Percentiles rank a stretch among this genome's conserved stretches.
These are phyloP conservation scores for Orbilia brochopaga DNA, from an alignment of 2,329 filamentous ascomycete species.

Conservation along the genomic window DNA sequence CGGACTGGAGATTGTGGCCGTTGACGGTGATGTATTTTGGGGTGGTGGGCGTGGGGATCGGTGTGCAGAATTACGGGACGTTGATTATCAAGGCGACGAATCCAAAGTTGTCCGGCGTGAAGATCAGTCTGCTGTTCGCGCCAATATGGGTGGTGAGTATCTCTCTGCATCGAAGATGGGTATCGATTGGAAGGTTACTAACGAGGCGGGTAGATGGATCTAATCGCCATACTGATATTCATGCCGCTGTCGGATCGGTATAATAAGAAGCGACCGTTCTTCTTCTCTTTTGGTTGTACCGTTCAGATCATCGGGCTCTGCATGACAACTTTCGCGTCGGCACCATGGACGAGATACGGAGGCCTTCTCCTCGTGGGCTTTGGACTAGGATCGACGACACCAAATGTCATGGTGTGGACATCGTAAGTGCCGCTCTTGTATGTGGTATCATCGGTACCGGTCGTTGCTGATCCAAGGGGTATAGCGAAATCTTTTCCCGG, in stretches of 20 bases:
- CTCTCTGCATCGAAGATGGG: neutral
- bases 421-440: slow-evolving; percentile 58
- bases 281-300: slow-evolving; percentile 77
- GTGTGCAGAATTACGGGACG: slow-evolving; percentile 84
- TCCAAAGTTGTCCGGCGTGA: slow-evolving; percentile 72
- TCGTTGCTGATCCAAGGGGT: neutral
- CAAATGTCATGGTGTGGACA: slow-evolving; percentile 93
- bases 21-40: slow-evolving; percentile 91
- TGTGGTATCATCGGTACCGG: neutral
- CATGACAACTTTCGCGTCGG: slow-evolving; percentile 74
- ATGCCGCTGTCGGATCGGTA: slow-evolving; percentile 88
- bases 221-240: slow-evolving; percentile 82
- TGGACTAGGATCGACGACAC: slow-evolving; percentile 85
- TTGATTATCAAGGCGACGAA: slow-evolving; percentile 84
- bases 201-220: slow-evolving; percentile 69
- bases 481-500: slow-evolving; percentile 78
- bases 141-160: slow-evolving; percentile 85
- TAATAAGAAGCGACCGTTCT: slow-evolving; percentile 76
- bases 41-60: slow-evolving; percentile 89
- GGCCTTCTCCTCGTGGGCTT: slow-evolving; percentile 90
- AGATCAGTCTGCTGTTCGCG: slow-evolving; percentile 81
- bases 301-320: slow-evolving; percentile 84
- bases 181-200: neutral
- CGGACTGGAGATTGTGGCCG: slow-evolving; percentile 89
- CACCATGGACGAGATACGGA: slow-evolving; percentile 79